Evolutionary conservation across 805 yeast genomes (phyloP), one percentile per base, ranked within the genome.

Genomic region (Myxozyma melibiosi): DNA sequence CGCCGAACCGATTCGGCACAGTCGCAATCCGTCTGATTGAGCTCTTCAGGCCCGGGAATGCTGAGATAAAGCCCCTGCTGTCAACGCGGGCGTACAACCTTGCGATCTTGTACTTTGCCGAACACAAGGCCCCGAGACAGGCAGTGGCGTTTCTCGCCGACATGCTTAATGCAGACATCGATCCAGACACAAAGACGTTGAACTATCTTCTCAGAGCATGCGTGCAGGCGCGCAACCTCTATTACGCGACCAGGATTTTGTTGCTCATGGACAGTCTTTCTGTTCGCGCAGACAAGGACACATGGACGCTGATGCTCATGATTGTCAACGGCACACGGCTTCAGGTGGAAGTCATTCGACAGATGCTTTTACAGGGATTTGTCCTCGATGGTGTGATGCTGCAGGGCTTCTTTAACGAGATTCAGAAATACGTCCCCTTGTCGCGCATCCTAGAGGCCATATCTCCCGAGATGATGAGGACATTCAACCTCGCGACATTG

Each of bases 121-220:
- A 11, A 18, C 31, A 14, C 7, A 28, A 22, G n/a, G 27, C n/a
- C 13, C 49, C 20, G 31, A 11, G 38, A 27, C 28, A 28, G 8
- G 55, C 58, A 7, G 22, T 53, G 14, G 24, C 31, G 9, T 20
- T 54, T 13, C 28, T 51, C 14, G 7, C n/a, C 2, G 20, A 33
- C 22, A 44, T 58, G 51, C 3, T 34, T 22, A 22, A 11, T 2
- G 18, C 16, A 6, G 39, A 25, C 9, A 33, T 53, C 20, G 9
- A n/a, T 3, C 62, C 59, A 14, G 38, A 53, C 24, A 46, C 49
- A 13, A 45, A 47, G 5, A 54, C 62, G 2, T 54, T 58, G 25
- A 58, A 58, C 44, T 28, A 34, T n/a, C 28, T 56, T 7, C 55
- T 56, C 28, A 37, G 43, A 14, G 30, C 56, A 14, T 41, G 49